Percentiles rank a stretch among this genome's conserved stretches.
Evolutionary conservation across 345 rosid species (phyloP).

Genomic region (Brassica carinata): DNA sequence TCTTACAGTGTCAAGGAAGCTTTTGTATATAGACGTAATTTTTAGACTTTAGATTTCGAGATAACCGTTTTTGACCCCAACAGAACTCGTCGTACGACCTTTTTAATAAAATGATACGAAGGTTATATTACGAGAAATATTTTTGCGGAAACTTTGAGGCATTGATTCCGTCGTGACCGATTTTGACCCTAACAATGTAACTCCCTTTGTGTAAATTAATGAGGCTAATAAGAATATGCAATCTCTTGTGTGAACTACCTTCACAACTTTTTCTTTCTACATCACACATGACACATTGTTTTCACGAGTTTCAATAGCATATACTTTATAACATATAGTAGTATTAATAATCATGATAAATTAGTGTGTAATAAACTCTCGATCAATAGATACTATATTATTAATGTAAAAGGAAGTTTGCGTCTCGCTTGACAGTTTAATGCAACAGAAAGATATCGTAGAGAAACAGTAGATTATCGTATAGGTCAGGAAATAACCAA

Average conservation of each 20-base stretch:
- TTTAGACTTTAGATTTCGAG: no score
- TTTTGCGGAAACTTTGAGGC: no score
- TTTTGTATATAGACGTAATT: no score
- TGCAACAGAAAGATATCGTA: conserved; percentile 41
- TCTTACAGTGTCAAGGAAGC: no score
- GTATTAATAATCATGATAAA: background rate
- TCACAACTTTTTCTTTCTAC: no score
- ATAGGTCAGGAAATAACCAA: conserved; percentile 5
- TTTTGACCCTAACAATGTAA: background rate
- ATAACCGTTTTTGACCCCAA: no score
- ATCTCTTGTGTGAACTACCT: background rate
- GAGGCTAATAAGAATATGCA: background rate
- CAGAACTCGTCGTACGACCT: no score
- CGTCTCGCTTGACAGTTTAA: conserved; percentile 3
- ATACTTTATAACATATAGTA: background rate
- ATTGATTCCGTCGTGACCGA: no score
- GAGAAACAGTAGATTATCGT: conserved; percentile 16
- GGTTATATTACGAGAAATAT: no score
- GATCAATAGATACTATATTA: background rate
- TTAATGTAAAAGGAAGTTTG: conserved; percentile 9
- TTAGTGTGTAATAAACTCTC: background rate
- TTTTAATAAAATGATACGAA: no score
- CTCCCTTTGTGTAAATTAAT: background rate
- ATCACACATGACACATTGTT: background rate
- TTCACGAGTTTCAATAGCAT: background rate